Evolutionary conservation across 1,284 basidiomycete species (phyloP), one percentile per base, ranked within the genome.

Genomic region (Pseudozyma sp.): DNA sequence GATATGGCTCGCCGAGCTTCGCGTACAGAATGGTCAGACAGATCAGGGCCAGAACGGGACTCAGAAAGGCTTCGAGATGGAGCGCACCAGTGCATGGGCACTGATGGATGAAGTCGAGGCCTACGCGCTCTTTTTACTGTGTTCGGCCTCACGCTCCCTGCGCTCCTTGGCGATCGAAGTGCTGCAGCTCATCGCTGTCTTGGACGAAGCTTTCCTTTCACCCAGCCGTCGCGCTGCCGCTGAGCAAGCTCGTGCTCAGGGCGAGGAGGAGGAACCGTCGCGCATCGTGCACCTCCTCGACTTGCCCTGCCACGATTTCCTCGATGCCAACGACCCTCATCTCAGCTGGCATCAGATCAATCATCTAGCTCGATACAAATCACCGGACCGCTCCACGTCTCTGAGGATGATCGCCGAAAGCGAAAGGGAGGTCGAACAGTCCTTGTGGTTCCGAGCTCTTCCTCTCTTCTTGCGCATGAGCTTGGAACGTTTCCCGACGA

Each of bases 91-190:
- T 77, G 81, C 63, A 35, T 85, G 64, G 75, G 78, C 35, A 48
- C 79, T 65, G 29, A 84, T 88, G 51, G 85, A 85, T 53, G 86
- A 87, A 58, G 88, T 94, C 40, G 91, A 92, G 78, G 89, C 90
- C 0, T 91, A 90, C 4, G 89, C 89, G 0, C 83, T 97, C 44
- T 94, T 96, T 84, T 86, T 97, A 29, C 87, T 83, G 89, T 35
- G 88, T 89, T 76, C 87, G 90, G 58, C 91, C 89, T 44, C 92
- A 90, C 13, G 87, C 90, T 68, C 90, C 87, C 79, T 88, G 81
- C 66, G 87, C 86, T 63, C 85, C 86, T 67, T 78, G 35, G 79
- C 78, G 14, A 54, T 79, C 35, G 56, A 77, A 42, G 66, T 79
- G 7, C 61, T 81, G 39, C 71, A 68, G n/a, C 60, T 78, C 34